Conservation (phyloP, 495 filamentous ascomycete genomes). For the Endocarpon pusillum region DNA sequence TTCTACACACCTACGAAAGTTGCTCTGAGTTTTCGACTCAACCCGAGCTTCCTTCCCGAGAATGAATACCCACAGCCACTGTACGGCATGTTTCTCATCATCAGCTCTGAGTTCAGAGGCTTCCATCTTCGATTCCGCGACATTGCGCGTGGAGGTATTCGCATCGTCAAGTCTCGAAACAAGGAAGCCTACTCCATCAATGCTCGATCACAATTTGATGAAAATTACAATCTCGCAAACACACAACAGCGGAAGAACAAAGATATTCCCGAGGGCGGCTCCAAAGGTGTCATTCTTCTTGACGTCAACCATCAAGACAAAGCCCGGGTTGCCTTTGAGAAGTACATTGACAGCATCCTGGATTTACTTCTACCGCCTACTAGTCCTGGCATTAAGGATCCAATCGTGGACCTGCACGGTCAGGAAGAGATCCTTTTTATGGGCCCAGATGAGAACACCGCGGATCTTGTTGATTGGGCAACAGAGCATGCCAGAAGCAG, state of each 20-base stretch:
- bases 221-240: conserved; percentile 96
- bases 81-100: conserved; percentile 96
- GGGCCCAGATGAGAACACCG: conserved; percentile 98
- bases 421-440: conserved; percentile 95
- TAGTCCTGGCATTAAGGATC: conserved; percentile 96
- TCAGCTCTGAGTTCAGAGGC: conserved; percentile 88
- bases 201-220: conserved; percentile 85
- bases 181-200: conserved; percentile 93
- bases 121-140: conserved; percentile 97
- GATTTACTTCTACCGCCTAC: conserved; percentile 78
- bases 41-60: conserved; percentile 74
- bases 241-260: conserved; percentile 99
- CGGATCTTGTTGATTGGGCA: conserved; percentile 92
- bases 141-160: conserved; percentile 90
- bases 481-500: conserved; percentile 80
- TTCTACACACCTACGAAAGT: conserved; percentile 99
- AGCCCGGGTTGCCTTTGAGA: conserved; percentile 81
- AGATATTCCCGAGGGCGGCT: conserved; percentile 97
- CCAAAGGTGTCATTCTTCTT: conserved; percentile 92
- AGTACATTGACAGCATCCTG: conserved; percentile 97
- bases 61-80: conserved; percentile 87
- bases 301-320: conserved; percentile 91
- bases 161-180: conserved; percentile 94
- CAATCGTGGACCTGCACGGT: conserved; percentile 85
- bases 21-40: conserved; percentile 85